Base-by-base conservation (phyloP, 176 grass and related monocot genomes). In the Melocanna baccifera region DNA sequence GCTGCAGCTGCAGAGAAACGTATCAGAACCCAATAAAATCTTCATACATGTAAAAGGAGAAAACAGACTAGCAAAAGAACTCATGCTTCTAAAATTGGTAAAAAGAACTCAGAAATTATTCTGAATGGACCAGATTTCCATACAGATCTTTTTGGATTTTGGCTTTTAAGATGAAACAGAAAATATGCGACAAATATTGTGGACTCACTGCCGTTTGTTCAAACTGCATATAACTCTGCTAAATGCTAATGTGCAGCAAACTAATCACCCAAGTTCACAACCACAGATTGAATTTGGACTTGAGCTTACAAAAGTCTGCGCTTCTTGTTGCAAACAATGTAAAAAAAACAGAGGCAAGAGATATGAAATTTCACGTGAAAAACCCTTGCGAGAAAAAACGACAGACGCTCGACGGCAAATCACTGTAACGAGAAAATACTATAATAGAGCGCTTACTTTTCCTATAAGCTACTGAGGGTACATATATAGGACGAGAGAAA, bases 1-100 rank as follows among this genome's bases (percentile, higher is more conserved):
- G 30, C n/a, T n/a, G n/a, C n/a, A n/a, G n/a, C 67, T 79, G 58
- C 76, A 75, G 7, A 85, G 26, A 80, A 74, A 80, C 11, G 51
- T 39, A 43, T 9, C 50, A 28, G 15, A 76, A 40, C 1, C 10
- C 14, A 37, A 39, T 22, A 79, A 64, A 78, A 66, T 5, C 22
- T 63, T 72, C 0, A 42, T 29, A 71, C 43, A 11, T 73, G 66
- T 20, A 80, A 73, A 36, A 19, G n/a, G 40, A 45, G 63, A 63
- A 62, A 30, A 3, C 4, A 0, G 19, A 52, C 1, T 71, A 70
- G 56, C 30, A 63, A 71, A 55, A 62, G 1, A 53, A 64, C 23
- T 53, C 2, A 23, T 20, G 30, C 29, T 80, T 37, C 28, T 26
- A 75, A 14, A 59, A 30, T 40, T 0, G 3, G 16, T 65, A 40